A percentile compares a stretch with the other conserved stretches of the same genome.
phyloP scores from a whole-genome alignment of 768 basidiomycete genomes.

The Russula earlei region DNA sequence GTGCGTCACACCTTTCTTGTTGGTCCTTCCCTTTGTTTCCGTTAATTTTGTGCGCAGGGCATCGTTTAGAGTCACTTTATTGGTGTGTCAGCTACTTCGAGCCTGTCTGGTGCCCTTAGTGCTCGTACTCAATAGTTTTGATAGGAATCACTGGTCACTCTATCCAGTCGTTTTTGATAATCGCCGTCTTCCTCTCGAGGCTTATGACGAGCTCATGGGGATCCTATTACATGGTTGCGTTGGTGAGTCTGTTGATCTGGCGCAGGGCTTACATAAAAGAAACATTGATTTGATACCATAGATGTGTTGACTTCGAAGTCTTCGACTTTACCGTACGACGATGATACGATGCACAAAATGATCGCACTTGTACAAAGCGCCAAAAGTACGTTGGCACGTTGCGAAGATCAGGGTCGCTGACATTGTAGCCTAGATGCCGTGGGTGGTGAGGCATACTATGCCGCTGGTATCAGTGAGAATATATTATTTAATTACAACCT shows the following conservation, averaged over 20 bases:
- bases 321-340: constrained; percentile 12
- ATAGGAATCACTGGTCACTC: constrained; percentile 24
- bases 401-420: background rate
- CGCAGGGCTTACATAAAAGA: background rate
- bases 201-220: constrained; percentile 30
- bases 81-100: constrained; percentile 15
- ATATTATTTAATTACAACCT: background rate
- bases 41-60: constrained; percentile 9
- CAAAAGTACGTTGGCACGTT: background rate
- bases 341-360: constrained; percentile 1
- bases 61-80: constrained; percentile 21
- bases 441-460: background rate
- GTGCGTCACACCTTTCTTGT: constrained; percentile 5
- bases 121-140: background rate
- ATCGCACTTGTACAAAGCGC: constrained; percentile 1
- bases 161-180: constrained; percentile 20
- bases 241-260: constrained; percentile 23
- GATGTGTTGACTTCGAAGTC: constrained; percentile 8
- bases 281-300: background rate
- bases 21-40: background rate
- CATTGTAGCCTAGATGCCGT: background rate
- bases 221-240: constrained; percentile 31
- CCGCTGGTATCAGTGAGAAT: constrained; percentile 1
- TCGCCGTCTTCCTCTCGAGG: background rate
- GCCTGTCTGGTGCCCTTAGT: background rate